A percentile compares a stretch with the other conserved stretches of the same genome.
phyloP scores from a whole-genome alignment of 2,329 filamentous ascomycete genomes.

The Tolypocladium nubicola region DNA sequence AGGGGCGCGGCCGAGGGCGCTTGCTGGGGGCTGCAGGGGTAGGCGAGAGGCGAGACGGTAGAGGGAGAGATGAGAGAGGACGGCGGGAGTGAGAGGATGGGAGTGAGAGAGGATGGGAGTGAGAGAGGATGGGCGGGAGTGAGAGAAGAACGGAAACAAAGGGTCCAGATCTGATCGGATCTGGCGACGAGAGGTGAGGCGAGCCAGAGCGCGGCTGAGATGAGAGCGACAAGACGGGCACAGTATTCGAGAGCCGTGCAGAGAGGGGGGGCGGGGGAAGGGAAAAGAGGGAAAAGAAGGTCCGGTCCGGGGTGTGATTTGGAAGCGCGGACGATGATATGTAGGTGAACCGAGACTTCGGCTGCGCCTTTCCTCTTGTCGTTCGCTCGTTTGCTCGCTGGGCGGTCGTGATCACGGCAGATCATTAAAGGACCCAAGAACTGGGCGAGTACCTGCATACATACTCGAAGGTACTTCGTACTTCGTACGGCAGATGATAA shows the following conservation, averaged over 20 bases:
- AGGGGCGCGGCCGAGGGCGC: not conserved
- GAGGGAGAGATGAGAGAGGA: not conserved
- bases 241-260: not conserved
- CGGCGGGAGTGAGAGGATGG: conserved; percentile 5
- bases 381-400: not conserved
- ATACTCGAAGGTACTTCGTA: too few species aligned
- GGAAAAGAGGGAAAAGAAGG: not conserved
- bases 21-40: not conserved
- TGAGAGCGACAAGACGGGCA: not conserved
- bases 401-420: not conserved
- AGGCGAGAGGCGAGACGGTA: not conserved
- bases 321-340: not conserved
- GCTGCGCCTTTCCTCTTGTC: not conserved
- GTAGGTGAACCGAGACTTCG: not conserved
- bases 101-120: not conserved
- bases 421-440: not conserved
- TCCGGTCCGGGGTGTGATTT: not conserved
- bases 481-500: not conserved
- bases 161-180: not conserved
- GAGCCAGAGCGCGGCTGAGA: not conserved
- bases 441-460: not conserved
- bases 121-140: not conserved
- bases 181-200: not conserved
- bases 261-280: not conserved
- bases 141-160: conserved; percentile 7